Base-by-base conservation (phyloP, 2,329 filamentous ascomycete genomes). In the Teratosphaeria pseudoeucalypti region DNA sequence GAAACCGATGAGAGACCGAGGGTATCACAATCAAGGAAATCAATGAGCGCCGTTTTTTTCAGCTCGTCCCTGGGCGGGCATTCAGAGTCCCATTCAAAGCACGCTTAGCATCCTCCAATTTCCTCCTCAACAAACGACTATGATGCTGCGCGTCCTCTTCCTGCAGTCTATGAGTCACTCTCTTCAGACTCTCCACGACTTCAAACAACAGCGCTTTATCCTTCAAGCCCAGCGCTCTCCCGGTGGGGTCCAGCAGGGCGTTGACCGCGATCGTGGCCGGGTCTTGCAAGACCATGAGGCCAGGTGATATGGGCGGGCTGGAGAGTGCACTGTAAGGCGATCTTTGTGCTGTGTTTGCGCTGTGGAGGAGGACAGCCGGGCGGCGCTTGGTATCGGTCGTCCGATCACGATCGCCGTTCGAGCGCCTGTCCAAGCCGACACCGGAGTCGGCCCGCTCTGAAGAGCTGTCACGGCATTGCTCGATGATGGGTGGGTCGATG, bases 31-130 rank as follows among this genome's bases (percentile, higher is more conserved):
- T 43, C 37, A 16, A 43, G 12, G 37, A n/a, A 14, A 43, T n/a
- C 6, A 49, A n/a, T n/a, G 16, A 19, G 16, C n/a, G 43, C 9
- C 9, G 43, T 6, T 6, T 19, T 23, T 10, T n/a, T n/a, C 19
- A 49, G 43, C 43, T 49, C n/a, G 43, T 49, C 6, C 43, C 43
- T 23, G 43, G 43, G 16, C 43, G 16, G 19, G 43, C 43, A n/a
- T 54, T 37, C 26, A 52, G 47, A n/a, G 47, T 34, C 23, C 89
- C 89, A 65, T 92, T 89, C 34, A 95, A 77, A 3, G 89, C 81
- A 57, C 83, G 80, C 61, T 85, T 84, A 5, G 90, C 91, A 57
- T 85, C 83, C 65, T 95, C 89, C 56, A 96, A 80, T 65, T 88
- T 81, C 63, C 87, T 78, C 61, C 90, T 79, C 72, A 88, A 85